Conservation (phyloP, 73 alveolate genomes). For the Stentor coeruleus region DNA sequence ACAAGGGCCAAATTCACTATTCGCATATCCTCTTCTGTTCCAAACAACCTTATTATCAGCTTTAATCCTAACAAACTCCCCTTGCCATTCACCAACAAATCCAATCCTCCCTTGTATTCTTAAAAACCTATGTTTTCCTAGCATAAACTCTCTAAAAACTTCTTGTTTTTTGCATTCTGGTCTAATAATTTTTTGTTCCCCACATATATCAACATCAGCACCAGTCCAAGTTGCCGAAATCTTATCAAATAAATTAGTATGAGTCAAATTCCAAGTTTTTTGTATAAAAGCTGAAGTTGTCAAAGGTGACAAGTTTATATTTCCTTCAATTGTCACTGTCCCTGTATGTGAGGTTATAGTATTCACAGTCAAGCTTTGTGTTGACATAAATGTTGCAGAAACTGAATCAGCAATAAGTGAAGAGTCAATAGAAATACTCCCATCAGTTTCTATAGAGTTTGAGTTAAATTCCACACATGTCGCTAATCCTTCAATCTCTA, state of each 20-base stretch:
- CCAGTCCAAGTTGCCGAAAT: not conserved
- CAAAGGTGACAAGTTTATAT: not conserved
- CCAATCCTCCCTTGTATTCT: not conserved
- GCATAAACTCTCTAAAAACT: not conserved
- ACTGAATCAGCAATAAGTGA: not conserved
- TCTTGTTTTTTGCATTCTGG: not conserved
- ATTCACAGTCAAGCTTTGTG: not conserved
- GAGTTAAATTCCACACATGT: too few relatives aligned
- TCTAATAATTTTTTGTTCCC: not conserved
- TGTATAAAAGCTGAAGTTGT: too few relatives aligned
- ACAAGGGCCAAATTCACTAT: too few relatives aligned
- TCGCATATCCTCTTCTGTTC: conserved; percentile 2
- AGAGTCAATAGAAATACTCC: not conserved
- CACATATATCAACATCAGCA: not conserved
- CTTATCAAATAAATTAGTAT: not conserved
- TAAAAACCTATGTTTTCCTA: not conserved
- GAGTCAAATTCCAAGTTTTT: too few relatives aligned
- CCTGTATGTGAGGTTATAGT: not conserved
- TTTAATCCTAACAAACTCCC: not conserved
- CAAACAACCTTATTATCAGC: not conserved
- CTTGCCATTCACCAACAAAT: not conserved
- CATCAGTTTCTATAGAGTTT: too few relatives aligned
- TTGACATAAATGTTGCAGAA: not conserved
- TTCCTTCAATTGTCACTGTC: not conserved
- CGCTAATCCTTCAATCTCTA: too few relatives aligned